A percentile compares a stretch with the other conserved stretches of the same genome.
phyloP scores from a whole-genome alignment of 2,329 filamentous ascomycete species.

The Sclerotinia sclerotiorum region DNA sequence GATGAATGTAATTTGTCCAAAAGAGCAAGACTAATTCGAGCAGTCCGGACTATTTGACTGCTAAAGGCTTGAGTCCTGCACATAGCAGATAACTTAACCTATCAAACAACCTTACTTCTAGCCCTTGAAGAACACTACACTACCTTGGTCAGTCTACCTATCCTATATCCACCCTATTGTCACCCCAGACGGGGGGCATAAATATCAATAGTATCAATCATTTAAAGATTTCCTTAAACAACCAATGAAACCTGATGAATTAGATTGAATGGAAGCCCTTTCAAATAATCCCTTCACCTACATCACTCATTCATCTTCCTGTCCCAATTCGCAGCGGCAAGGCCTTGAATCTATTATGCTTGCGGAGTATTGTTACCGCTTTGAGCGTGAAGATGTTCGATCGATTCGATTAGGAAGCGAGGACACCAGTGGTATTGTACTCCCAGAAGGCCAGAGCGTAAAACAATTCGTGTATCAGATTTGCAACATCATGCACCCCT shows the following conservation, averaged over 20 bases:
- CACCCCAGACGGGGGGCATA: neutral
- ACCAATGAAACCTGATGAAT: neutral
- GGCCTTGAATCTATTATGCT: neutral
- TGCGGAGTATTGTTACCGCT: constrained; percentile 5
- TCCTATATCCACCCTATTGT: neutral
- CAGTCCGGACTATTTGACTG: neutral
- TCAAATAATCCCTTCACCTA: neutral
- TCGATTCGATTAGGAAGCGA: constrained; percentile 16
- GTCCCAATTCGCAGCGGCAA: constrained; percentile 15
- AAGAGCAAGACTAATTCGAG: neutral
- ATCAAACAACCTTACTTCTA: neutral
- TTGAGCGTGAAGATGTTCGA: constrained; percentile 9
- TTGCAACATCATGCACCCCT: constrained; percentile 19
- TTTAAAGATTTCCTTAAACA: neutral
- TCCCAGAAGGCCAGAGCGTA: constrained; percentile 14
- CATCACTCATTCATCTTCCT: neutral
- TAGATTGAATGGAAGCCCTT: constrained; percentile 16
- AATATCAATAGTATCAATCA: constrained; percentile 13
- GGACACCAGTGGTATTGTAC: too few species aligned
- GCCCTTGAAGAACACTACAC: neutral
- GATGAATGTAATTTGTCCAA: neutral
- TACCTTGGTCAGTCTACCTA: too few species aligned
- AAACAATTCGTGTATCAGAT: constrained; percentile 20
- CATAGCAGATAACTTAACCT: neutral
- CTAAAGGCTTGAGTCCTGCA: constrained; percentile 6